These are phyloP conservation scores for Ceratocystis ficicola DNA, from an alignment of 2,329 filamentous ascomycete genomes.

Conservation along the genomic window DNA sequence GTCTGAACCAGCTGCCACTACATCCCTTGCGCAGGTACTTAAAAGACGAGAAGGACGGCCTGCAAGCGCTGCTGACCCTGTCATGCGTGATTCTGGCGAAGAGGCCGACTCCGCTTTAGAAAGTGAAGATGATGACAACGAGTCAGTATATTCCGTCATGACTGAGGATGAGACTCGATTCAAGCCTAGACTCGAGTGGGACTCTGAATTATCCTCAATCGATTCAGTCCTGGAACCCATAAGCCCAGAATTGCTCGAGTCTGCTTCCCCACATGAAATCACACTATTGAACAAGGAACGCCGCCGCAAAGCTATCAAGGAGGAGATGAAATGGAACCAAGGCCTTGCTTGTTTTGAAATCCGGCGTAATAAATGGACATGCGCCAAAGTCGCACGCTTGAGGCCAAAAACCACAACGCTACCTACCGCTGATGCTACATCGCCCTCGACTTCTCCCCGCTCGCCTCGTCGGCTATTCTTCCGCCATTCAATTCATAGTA, in stretches of 20 bases:
- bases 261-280: slow-evolving; percentile 2
- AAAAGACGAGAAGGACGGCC: background rate
- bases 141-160: slow-evolving; percentile 46
- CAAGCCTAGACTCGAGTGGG: slow-evolving; percentile 43
- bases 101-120: slow-evolving; percentile 17
- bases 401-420: slow-evolving; percentile 32
- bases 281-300: slow-evolving; percentile 33
- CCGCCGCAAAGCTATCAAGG: slow-evolving; percentile 45
- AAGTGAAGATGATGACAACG: slow-evolving; percentile 32
- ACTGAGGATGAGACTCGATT: slow-evolving; percentile 44
- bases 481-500: slow-evolving; percentile 35
- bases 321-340: slow-evolving; percentile 65
- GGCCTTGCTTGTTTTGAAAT: slow-evolving; percentile 70
- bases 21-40: slow-evolving; percentile 16
- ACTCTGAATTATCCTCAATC: slow-evolving; percentile 30
- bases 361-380: slow-evolving; percentile 73
- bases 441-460: slow-evolving; percentile 33
- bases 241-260: background rate
- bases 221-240: slow-evolving; percentile 4
- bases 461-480: slow-evolving; percentile 41
- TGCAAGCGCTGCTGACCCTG: background rate
- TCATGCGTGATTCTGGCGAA: slow-evolving; percentile 4
- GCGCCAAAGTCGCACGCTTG: slow-evolving; percentile 50
- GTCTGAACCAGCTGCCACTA: slow-evolving; percentile 1
- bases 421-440: slow-evolving; percentile 25